phyloP scores from a whole-genome alignment of 2,329 filamentous ascomycete genomes.

The Colletotrichum caudatum region DNA sequence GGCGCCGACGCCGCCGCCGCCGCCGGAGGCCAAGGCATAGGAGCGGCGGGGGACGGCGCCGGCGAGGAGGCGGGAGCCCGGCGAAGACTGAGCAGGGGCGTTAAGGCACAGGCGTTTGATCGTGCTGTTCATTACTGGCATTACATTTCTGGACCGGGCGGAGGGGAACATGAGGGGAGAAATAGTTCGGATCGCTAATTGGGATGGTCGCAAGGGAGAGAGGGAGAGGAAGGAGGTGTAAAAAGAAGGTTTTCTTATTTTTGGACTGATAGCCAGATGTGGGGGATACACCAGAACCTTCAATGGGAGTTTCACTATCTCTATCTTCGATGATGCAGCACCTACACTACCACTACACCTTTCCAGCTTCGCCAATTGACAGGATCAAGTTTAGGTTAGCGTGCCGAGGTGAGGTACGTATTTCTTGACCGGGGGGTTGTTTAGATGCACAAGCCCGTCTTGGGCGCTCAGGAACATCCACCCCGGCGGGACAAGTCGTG shows the following conservation, averaged over 20 bases:
- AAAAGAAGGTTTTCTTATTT: constrained; percentile 16
- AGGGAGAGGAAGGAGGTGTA: constrained; percentile 1
- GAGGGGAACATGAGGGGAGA: constrained; percentile 31
- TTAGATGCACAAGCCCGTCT: constrained; percentile 6
- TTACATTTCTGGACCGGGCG: constrained; percentile 31
- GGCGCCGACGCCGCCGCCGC: constrained; percentile 76
- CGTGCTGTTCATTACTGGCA: constrained; percentile 40
- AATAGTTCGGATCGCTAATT: not conserved
- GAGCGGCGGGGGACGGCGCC: constrained; percentile 54
- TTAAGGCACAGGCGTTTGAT: constrained; percentile 34
- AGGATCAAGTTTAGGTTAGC: constrained; percentile 13
- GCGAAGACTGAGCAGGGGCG: constrained; percentile 11
- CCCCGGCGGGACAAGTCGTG: not conserved
- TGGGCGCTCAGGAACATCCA: not conserved
- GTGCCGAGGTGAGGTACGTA: constrained; percentile 22
- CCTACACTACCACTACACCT: not conserved
- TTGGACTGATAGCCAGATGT: constrained; percentile 8
- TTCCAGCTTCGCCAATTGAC: constrained; percentile 7
- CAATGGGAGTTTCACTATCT: constrained; percentile 30
- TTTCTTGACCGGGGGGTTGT: not conserved
- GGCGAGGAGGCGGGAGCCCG: constrained; percentile 21
- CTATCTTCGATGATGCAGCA: constrained; percentile 37
- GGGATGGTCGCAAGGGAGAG: not conserved
- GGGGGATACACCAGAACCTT: not conserved
- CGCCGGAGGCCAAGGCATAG: constrained; percentile 84